phyloP scores from a whole-genome alignment of 2,329 filamentous ascomycete species.

The Cyphellophora attinorum region DNA sequence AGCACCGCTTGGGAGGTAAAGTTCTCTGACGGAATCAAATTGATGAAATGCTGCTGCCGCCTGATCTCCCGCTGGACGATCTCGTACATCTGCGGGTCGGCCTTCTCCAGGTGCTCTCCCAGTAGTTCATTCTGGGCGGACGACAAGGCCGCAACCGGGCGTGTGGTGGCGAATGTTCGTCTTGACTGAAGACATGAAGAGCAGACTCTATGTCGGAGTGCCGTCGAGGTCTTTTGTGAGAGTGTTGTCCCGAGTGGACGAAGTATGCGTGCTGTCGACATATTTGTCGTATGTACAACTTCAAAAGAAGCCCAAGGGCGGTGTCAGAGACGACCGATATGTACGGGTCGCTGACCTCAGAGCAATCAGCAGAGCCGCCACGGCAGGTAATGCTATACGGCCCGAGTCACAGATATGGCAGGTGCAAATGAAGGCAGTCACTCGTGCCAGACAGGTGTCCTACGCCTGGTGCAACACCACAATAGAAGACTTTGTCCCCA shows the following conservation, averaged over 20 bases:
- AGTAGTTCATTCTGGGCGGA: constrained; percentile 43
- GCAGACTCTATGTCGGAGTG: neutral
- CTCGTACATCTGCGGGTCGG: constrained; percentile 76
- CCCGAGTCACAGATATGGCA: too few species aligned
- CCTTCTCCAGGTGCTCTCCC: constrained; percentile 66
- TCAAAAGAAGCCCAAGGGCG: neutral
- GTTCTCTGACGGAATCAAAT: constrained; percentile 98
- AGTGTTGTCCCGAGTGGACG: neutral
- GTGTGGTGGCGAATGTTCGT: neutral
- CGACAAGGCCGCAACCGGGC: neutral
- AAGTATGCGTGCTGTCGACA: neutral
- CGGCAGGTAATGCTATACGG: too few species aligned
- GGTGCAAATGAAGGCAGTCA: too few species aligned
- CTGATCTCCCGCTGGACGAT: constrained; percentile 71
- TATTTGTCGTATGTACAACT: neutral
- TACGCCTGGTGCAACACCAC: too few species aligned
- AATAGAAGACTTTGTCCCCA: too few species aligned
- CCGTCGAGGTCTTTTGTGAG: neutral
- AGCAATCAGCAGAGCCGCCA: neutral
- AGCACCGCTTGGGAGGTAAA: constrained; percentile 97
- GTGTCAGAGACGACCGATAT: neutral
- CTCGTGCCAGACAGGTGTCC: too few species aligned
- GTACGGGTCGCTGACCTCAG: neutral
- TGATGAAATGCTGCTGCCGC: constrained; percentile 96
- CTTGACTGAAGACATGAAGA: neutral